Conservation (phyloP, 495 filamentous ascomycete genomes). For the Penicillium salamii region DNA sequence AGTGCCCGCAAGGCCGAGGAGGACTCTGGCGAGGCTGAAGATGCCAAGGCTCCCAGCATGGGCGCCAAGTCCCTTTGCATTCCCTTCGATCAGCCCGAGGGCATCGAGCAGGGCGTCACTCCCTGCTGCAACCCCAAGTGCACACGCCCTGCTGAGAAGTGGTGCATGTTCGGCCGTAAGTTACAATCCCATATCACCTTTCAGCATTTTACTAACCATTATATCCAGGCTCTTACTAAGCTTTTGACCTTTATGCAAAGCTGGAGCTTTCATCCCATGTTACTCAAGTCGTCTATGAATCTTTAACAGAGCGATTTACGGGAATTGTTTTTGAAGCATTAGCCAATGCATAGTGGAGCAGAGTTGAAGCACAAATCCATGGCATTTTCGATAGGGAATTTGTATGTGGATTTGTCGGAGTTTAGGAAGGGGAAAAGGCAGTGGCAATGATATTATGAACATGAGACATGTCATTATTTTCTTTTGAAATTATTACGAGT, state of each 20-base stretch:
- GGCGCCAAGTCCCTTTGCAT: slow-evolving; percentile 97
- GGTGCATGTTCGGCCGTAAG: slow-evolving; percentile 80
- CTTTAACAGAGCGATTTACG: background rate
- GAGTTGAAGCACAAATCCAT: background rate
- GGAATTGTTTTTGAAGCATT: background rate
- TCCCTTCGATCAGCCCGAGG: slow-evolving; percentile 92
- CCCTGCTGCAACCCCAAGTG: slow-evolving; percentile 91
- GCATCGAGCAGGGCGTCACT: slow-evolving; percentile 71
- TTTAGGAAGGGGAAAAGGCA: slow-evolving; percentile 4
- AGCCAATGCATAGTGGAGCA: background rate
- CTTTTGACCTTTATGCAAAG: background rate
- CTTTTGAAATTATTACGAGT: background rate
- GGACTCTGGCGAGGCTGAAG: slow-evolving; percentile 64
- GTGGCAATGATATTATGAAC: slow-evolving; percentile 9
- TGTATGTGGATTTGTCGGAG: slow-evolving; percentile 3
- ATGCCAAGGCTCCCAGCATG: slow-evolving; percentile 84
- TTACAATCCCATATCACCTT: too few species aligned
- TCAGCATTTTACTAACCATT: slow-evolving; percentile 6
- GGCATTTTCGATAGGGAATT: too few species aligned
- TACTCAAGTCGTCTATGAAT: background rate
- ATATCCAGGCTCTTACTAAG: slow-evolving; percentile 23
- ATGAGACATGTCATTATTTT: slow-evolving; percentile 9
- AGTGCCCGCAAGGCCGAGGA: slow-evolving; percentile 71
- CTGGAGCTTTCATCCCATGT: background rate
- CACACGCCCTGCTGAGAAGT: slow-evolving; percentile 65